These are phyloP conservation scores for Claviceps maximensis DNA, from an alignment of 2,329 filamentous ascomycete species.

Conservation along the genomic window DNA sequence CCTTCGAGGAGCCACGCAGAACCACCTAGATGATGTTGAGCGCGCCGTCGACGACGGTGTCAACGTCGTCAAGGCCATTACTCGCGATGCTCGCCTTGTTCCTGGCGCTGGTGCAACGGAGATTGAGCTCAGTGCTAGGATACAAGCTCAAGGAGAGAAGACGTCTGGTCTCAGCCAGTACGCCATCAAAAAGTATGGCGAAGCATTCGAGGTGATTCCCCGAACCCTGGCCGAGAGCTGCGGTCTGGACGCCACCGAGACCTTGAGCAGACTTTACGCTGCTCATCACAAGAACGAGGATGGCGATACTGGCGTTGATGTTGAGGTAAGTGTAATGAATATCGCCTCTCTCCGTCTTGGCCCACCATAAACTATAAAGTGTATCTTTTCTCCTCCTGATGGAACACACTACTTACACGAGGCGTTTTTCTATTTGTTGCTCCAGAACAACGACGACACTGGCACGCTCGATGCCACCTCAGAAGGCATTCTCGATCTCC, in stretches of 20 bases:
- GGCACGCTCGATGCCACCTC: conserved; percentile 78
- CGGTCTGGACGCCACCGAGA: conserved; percentile 92
- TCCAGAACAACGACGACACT: conserved; percentile 58
- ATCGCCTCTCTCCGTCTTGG: not conserved
- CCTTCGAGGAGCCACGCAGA: conserved; percentile 89
- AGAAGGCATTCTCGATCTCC: conserved; percentile 80
- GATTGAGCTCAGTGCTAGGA: conserved; percentile 82
- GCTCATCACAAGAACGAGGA: conserved; percentile 80
- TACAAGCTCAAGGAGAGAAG: conserved; percentile 82
- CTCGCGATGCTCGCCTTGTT: conserved; percentile 79
- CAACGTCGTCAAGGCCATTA: conserved; percentile 97
- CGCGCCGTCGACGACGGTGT: conserved; percentile 95
- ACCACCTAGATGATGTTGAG: conserved; percentile 94
- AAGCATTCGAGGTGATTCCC: conserved; percentile 95
- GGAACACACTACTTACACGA: conserved; percentile 3
- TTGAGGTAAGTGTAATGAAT: conserved; percentile 46
- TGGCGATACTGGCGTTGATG: conserved; percentile 87
- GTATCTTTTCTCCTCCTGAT: too few species aligned
- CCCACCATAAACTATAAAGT: not conserved
- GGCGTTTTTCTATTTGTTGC: not conserved
- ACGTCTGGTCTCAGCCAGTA: conserved; percentile 89
- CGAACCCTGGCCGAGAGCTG: conserved; percentile 89
- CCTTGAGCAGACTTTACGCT: conserved; percentile 82
- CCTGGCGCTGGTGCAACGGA: conserved; percentile 92
- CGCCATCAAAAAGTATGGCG: conserved; percentile 92